A percentile compares a stretch with the other conserved stretches of the same genome.
Conservation (phyloP, 1,139 yeast species). For the Lodderomyces jiufengensis region DNA sequence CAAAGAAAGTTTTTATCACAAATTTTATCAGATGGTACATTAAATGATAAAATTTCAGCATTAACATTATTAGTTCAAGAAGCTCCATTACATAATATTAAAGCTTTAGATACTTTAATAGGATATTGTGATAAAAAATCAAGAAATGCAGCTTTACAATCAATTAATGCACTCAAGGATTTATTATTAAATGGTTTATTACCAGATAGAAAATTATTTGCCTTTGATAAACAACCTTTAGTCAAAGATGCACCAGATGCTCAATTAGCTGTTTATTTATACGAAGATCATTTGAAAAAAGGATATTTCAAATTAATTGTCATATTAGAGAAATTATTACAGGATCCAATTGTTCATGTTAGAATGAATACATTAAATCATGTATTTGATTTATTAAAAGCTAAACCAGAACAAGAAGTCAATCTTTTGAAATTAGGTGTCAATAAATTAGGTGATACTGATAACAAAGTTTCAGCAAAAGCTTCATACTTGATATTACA, state of each 20-base stretch:
- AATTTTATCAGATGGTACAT: slow-evolving; percentile 87
- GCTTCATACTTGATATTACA: slow-evolving; percentile 79
- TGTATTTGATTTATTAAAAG: slow-evolving; percentile 72
- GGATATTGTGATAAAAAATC: slow-evolving; percentile 86
- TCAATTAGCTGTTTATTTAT: slow-evolving; percentile 72
- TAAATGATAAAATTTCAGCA: slow-evolving; percentile 93
- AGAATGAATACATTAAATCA: slow-evolving; percentile 74
- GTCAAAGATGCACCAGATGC: slow-evolving; percentile 37
- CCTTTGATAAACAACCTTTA: slow-evolving; percentile 77
- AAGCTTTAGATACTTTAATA: slow-evolving; percentile 75
- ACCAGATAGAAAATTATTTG: slow-evolving; percentile 77
- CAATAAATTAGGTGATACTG: slow-evolving; percentile 90
- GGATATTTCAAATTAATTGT: slow-evolving; percentile 68
- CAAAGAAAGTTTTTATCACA: slow-evolving; percentile 89
- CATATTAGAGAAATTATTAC: slow-evolving; percentile 70
- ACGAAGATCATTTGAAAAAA: slow-evolving; percentile 84
- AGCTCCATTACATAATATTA: slow-evolving; percentile 86
- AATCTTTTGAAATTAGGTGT: slow-evolving; percentile 85
- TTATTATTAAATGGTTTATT: slow-evolving; percentile 73
- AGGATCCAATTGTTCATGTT: slow-evolving; percentile 91
- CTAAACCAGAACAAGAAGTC: slow-evolving; percentile 96
- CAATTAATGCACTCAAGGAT: slow-evolving; percentile 88
- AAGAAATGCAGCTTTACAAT: slow-evolving; percentile 88
- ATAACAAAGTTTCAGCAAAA: slow-evolving; percentile 85
- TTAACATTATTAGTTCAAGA: slow-evolving; percentile 89